These are phyloP conservation scores for Ceratocystis cubensis DNA, from an alignment of 2,329 filamentous ascomycete genomes.

Conservation along the genomic window DNA sequence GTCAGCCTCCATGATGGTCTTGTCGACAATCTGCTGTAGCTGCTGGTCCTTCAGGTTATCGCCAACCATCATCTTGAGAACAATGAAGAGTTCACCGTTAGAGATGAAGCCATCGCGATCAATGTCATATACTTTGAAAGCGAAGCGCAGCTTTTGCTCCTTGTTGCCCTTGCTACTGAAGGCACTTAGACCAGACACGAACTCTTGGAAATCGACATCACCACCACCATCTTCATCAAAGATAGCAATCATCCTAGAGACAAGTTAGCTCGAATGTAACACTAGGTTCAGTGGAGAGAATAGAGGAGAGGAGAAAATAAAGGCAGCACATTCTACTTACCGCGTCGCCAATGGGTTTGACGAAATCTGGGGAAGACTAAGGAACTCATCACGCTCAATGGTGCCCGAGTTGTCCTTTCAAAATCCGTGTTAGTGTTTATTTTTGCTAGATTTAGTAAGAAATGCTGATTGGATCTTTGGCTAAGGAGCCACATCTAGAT, in stretches of 20 bases:
- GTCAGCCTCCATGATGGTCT: conserved; percentile 99
- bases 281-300: neutral
- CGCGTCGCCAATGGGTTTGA: conserved; percentile 94
- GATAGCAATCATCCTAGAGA: conserved; percentile 83
- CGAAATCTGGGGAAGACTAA: conserved; percentile 91
- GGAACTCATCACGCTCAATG: conserved; percentile 96
- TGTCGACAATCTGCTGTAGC: conserved; percentile 97
- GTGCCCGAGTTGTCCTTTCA: conserved; percentile 91
- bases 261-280: neutral
- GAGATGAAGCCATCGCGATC: conserved; percentile 97
- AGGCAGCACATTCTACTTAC: conserved; percentile 32
- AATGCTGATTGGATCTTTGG: no score
- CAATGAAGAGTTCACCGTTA: conserved; percentile 97
- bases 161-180: conserved; percentile 98
- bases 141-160: conserved; percentile 94
- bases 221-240: conserved; percentile 98
- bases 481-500: neutral
- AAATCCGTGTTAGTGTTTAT: neutral
- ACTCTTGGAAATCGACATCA: conserved; percentile 97
- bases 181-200: conserved; percentile 85
- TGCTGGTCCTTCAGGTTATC: conserved; percentile 99
- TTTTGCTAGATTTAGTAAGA: no score
- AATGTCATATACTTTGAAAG: conserved; percentile 99
- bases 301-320: neutral
- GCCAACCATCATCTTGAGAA: conserved; percentile 99